Conservation (phyloP, 2,329 filamentous ascomycete genomes). For the Aspergillaceae sp. region DNA sequence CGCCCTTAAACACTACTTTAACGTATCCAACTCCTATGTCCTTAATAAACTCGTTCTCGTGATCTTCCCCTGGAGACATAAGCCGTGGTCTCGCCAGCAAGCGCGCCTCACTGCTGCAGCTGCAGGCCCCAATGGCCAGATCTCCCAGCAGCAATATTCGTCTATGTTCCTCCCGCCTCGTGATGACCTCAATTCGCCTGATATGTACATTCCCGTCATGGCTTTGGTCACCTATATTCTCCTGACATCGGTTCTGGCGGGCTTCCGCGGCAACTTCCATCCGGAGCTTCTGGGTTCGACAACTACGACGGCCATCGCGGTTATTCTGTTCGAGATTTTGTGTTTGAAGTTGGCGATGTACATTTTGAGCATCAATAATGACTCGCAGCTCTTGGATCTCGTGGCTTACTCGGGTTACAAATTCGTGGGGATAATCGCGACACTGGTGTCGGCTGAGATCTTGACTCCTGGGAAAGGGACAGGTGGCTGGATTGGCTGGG, state of each 20-base stretch:
- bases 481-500: slow-evolving; percentile 81
- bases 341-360: slow-evolving; percentile 88
- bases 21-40: slow-evolving; percentile 96
- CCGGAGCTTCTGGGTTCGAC: slow-evolving; percentile 88
- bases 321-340: slow-evolving; percentile 82
- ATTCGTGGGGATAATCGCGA: slow-evolving; percentile 92
- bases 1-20: slow-evolving; percentile 97
- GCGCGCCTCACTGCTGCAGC: slow-evolving; percentile 40
- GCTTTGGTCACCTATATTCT: slow-evolving; percentile 96
- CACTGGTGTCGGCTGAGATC: slow-evolving; percentile 69
- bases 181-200: slow-evolving; percentile 93
- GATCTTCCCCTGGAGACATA: slow-evolving; percentile 94
- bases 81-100: slow-evolving; percentile 92
- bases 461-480: slow-evolving; percentile 71
- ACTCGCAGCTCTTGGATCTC: slow-evolving; percentile 84
- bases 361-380: slow-evolving; percentile 84
- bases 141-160: slow-evolving; percentile 48
- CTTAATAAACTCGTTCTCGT: slow-evolving; percentile 87
- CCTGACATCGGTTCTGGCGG: slow-evolving; percentile 80
- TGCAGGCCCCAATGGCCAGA: slow-evolving; percentile 49
- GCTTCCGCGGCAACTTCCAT: slow-evolving; percentile 82
- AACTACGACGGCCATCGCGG: slow-evolving; percentile 70
- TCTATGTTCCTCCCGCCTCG: slow-evolving; percentile 73
- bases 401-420: slow-evolving; percentile 98
- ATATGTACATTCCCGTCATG: slow-evolving; percentile 99